Base-by-base conservation (phyloP, 352 stramenopile species). In the Phytophthora europaea region DNA sequence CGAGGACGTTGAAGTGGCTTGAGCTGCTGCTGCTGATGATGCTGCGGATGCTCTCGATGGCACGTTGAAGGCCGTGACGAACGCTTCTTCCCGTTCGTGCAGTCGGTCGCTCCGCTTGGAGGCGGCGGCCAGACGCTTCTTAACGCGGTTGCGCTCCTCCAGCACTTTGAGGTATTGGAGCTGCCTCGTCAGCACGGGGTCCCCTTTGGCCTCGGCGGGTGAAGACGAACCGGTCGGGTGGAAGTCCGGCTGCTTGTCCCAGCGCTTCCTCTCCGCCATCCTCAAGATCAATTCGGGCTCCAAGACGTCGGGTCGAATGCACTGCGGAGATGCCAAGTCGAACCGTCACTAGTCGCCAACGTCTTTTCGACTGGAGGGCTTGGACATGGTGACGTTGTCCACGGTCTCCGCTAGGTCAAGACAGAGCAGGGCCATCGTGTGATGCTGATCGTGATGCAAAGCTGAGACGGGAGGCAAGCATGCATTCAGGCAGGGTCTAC, bases 121-220 rank as follows among this genome's bases (percentile, higher is more conserved):
- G 7, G 82, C 76, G 18, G 75, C 79, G 18, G 87, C 83, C 34
- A 96, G 73, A 28, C 90, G 91, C 75, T 94, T 96, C 71, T 90
- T 90, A 22, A 96, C 75, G 3, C 89, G 84, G 51, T 96, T 94
- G 61, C 87, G 83, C 69, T 96, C 89, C 55, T 96, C 89, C 40
- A 96, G 71, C 64, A 94, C 90, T 75, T 90, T 90, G 63, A 96
- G 89, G 69, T 94, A 96, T 78, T 94, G 84, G 31, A 83, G 65
- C 67, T 94, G 87, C 78, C 92, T 94, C 66, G 93, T 85, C 13
- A 90, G 67, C 56, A 93, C 84, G 0, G 86, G 81, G 43, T 93
- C 87, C 13, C 57, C 52, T 45, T 76, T 76, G 4, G 67, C 22
- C 10, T 78, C 64, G 9, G 52, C 20, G 12, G 10, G 28, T 31